Conservation (phyloP, 176 grass and related monocot species). For the Raddia guianensis region DNA sequence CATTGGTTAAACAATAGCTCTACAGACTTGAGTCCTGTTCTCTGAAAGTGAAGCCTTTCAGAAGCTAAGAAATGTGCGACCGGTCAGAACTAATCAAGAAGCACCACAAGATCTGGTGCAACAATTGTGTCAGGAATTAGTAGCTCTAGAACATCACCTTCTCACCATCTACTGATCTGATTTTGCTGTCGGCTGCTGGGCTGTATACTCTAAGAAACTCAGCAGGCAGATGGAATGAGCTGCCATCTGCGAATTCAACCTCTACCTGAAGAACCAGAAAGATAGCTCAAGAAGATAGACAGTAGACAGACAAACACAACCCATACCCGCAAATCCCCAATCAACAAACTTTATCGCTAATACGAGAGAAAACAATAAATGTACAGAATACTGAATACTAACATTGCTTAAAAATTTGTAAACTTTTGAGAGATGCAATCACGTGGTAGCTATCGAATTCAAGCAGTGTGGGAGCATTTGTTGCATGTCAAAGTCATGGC, state of each 20-base stretch:
- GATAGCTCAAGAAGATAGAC: neutral
- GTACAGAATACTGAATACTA: neutral
- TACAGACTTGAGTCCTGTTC: neutral
- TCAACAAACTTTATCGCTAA: neutral
- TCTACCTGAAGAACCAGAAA: constrained; percentile 58
- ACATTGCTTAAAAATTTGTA: neutral
- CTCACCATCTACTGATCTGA: constrained; percentile 80
- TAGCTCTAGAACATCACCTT: constrained; percentile 57
- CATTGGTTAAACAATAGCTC: neutral
- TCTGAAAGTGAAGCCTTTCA: neutral
- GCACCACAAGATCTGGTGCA: neutral
- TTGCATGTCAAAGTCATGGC: neutral
- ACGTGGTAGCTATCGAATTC: neutral
- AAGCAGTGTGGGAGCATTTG: neutral
- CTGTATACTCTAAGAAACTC: constrained; percentile 94
- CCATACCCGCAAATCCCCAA: neutral
- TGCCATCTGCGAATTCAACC: constrained; percentile 80
- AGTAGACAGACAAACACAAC: neutral
- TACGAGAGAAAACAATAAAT: neutral
- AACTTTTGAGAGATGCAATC: neutral
- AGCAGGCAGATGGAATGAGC: constrained; percentile 67
- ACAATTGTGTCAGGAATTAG: neutral
- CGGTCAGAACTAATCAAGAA: neutral
- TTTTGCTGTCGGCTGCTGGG: constrained; percentile 89
- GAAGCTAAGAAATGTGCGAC: neutral